Evolutionary conservation across 352 stramenopile genomes (phyloP).

Genomic region (Hyaloperonospora arabidopsidis): DNA sequence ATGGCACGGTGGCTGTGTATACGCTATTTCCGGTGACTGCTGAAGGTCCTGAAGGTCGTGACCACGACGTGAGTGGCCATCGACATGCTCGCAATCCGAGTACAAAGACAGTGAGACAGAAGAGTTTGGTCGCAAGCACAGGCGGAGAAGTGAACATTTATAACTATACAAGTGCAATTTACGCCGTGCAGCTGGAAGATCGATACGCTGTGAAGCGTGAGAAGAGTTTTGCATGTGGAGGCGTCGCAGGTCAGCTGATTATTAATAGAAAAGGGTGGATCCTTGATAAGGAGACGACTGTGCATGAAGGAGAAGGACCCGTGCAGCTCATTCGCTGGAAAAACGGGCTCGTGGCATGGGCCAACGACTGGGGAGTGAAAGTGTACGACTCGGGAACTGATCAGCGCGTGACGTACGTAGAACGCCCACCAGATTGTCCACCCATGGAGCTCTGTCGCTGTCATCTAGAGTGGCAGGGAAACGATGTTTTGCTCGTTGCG

Average conservation of each 20-base stretch:
- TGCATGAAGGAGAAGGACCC: conserved; percentile 76
- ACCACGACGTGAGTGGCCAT: conserved; percentile 18
- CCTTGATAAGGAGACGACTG: conserved; percentile 79
- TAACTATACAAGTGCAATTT: conserved; percentile 83
- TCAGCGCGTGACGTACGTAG: conserved; percentile 75
- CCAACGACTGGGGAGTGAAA: conserved; percentile 83
- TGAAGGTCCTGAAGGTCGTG: background rate
- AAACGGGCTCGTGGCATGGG: conserved; percentile 68
- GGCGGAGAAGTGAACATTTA: conserved; percentile 85
- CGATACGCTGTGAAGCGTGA: conserved; percentile 73
- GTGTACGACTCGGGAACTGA: conserved; percentile 73
- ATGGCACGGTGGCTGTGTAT: conserved; percentile 77
- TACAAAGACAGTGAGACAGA: conserved; percentile 18
- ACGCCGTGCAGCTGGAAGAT: conserved; percentile 73
- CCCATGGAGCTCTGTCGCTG: conserved; percentile 78
- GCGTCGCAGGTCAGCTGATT: conserved; percentile 71
- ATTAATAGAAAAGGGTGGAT: conserved; percentile 85
- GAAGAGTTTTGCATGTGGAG: conserved; percentile 73
- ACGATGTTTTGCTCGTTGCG: conserved; percentile 50
- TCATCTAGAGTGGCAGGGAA: conserved; percentile 69
- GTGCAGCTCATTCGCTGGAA: conserved; percentile 80
- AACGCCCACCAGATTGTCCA: conserved; percentile 66
- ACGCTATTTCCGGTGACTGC: conserved; percentile 44
- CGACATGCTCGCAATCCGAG: conserved; percentile 17
- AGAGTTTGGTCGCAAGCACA: conserved; percentile 46